Evolutionary conservation across 805 yeast genomes (phyloP), one percentile per base, ranked within the genome.

Genomic region (Candida hungchunana): DNA sequence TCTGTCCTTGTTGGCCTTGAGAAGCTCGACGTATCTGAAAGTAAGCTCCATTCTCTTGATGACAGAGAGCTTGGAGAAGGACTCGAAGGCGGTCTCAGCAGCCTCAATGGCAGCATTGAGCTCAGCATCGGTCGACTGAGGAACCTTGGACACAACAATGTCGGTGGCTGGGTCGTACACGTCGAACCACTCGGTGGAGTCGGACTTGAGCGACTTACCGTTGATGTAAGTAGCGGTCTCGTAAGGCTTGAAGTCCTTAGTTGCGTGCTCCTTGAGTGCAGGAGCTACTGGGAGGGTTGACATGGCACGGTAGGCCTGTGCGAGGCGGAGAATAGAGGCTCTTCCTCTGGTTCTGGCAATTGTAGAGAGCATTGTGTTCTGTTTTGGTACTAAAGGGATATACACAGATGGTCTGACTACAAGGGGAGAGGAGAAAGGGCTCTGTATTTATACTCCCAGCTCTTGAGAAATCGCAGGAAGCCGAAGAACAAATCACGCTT

Each of bases 81-180:
- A 44, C 31, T 67, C 60, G 63, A 78, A 82, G n/a, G 86, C 84
- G 25, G 57, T 61, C 39, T 70, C 68, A 6, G 88, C 87, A 18
- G 82, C 63, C 23, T 69, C 76, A 34, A 82, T 77, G 7, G 89
- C 88, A 15, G 67, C 70, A 40, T 70, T 73, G 53, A 82, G 63
- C 59, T 82, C 90, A 35, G 64, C 71, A 6, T 70, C 73, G 13
- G 90, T 82, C 26, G 77, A 67, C 62, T 82, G 88, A 6, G 90
- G 89, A 17, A 81, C 88, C 47, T 72, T 67, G 20, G 82, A 67
- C 26, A 82, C 77, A 31, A 80, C 73, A 45, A 64, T 54, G 58
- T 80, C 73, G 36, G 90, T 82, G 39, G 89, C 83, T 16, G 90
- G 90, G 56, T 82, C 90, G 56, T 69, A 77, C 36, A 82, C 69